Evolutionary conservation across 2,329 filamentous ascomycete genomes (phyloP).

Genomic region (Emericellopsis cladophorae): DNA sequence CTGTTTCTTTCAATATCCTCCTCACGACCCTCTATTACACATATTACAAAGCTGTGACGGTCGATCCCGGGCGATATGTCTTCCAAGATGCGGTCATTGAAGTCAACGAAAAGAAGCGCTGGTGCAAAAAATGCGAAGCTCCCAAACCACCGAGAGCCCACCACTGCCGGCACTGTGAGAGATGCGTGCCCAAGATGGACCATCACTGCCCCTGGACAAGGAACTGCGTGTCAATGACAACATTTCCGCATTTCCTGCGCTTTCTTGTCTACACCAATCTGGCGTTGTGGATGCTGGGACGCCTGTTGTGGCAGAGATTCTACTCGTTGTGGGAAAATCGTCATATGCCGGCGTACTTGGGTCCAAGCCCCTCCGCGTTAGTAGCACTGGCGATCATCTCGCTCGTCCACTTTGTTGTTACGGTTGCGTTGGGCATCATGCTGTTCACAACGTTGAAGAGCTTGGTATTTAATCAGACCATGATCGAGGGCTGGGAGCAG

Average conservation of each 20-base stretch:
- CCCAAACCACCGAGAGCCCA: conserved; percentile 68
- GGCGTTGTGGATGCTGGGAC: conserved; percentile 48
- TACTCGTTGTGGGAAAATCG: conserved; percentile 49
- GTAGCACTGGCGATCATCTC: conserved; percentile 46
- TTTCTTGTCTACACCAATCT: conserved; percentile 60
- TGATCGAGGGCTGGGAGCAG: conserved; percentile 70
- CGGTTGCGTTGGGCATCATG: conserved; percentile 52
- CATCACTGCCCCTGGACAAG: conserved; percentile 79
- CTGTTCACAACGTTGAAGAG: conserved; percentile 48
- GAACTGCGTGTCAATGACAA: conserved; percentile 74
- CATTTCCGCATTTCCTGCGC: conserved; percentile 71
- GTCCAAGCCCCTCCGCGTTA: conserved; percentile 49
- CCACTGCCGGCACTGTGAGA: conserved; percentile 66
- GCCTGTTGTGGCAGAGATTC: conserved; percentile 47
- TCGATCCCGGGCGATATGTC: conserved; percentile 43
- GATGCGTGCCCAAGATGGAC: conserved; percentile 72
- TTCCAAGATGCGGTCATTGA: conserved; percentile 25
- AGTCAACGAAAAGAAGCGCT: conserved; percentile 27
- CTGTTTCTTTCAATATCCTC: conserved; percentile 52
- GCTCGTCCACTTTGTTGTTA: conserved; percentile 43
- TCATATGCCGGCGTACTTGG: conserved; percentile 61
- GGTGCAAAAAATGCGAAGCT: conserved; percentile 66
- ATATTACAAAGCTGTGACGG: conserved; percentile 49
- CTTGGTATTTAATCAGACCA: conserved; percentile 59
- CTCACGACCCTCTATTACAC: conserved; percentile 54